A percentile compares a stretch with the other conserved stretches of the same genome.
phyloP scores from a whole-genome alignment of 192 early-diverging fungal species.

The Thoreauomyces humboldtii region DNA sequence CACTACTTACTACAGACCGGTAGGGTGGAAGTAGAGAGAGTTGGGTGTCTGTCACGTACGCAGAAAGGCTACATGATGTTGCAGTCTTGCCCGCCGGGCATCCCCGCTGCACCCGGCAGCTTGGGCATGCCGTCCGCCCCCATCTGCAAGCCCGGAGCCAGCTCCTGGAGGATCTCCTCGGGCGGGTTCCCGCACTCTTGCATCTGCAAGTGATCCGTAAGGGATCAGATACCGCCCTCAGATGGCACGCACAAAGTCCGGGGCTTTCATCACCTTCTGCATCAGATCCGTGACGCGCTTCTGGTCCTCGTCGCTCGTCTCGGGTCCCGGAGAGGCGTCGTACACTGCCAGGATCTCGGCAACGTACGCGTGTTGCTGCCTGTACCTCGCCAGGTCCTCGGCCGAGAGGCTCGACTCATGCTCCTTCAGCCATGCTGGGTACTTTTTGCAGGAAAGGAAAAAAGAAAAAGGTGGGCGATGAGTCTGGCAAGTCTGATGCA shows the following conservation, averaged over 20 bases:
- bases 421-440: slow-evolving; percentile 82
- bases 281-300: slow-evolving; percentile 86
- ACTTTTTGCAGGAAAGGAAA: slow-evolving; percentile 46
- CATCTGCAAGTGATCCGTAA: slow-evolving; percentile 61
- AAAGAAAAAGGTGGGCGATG: not conserved
- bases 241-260: no score
- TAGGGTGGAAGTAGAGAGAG: no score
- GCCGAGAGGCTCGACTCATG: slow-evolving; percentile 70
- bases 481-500: no score
- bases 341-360: slow-evolving; percentile 80
- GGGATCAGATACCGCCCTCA: no score
- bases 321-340: slow-evolving; percentile 61
- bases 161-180: slow-evolving; percentile 78
- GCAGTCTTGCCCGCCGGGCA: slow-evolving; percentile 25
- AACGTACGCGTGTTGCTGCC: slow-evolving; percentile 75
- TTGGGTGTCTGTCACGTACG: no score
- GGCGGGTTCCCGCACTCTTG: slow-evolving; percentile 97
- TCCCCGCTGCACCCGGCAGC: slow-evolving; percentile 42
- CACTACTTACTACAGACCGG: no score
- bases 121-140: slow-evolving; percentile 72
- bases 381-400: slow-evolving; percentile 74
- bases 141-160: slow-evolving; percentile 89
- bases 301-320: slow-evolving; percentile 65
- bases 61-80: slow-evolving; percentile 39
- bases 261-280: slow-evolving; percentile 67